Base-by-base conservation (phyloP, 352 stramenopile genomes). In the Thalassiosira mediterranea region DNA sequence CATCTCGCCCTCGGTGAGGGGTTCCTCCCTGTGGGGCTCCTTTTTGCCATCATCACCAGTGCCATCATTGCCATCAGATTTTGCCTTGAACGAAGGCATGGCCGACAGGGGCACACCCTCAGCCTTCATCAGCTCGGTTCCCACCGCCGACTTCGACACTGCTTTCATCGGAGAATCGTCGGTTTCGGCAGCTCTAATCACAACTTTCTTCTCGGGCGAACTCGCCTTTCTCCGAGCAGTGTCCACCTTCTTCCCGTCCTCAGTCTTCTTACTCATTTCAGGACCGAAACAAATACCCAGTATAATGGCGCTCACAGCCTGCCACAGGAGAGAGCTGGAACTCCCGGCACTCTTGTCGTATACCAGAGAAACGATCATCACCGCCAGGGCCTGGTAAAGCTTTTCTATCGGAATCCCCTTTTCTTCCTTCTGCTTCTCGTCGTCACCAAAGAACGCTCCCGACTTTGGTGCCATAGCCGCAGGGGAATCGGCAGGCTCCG, bases 31-130 rank as follows among this genome's bases (percentile, higher is more conserved):
- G 10, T 53, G 53, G 3, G 15, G 10, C 46, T 48, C 29, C 26
- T 48, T 32, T n/a, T 32, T 61, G n/a, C n/a, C n/a, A n/a, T 57
- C 31, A 21, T 61, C 46, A n/a, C 26, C 17, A 32, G 42, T 53
- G 10, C 10, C 13, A 26, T 29, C 23, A 11, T 15, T 17, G 28
- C 19, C 31, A 15, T 38, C 11, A 34, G 19, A n/a, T 49, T 25
- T 7, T 10, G n/a, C 13, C 31, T 25, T 44, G 5, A 40, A 11
- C 19, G 42, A 62, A 37, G 69, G 53, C n/a, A 66, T 34, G 0
- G 49, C 60, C 0, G 69, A 78, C 13, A 72, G n/a, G 32, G 69
- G 69, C 25, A 78, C 69, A 38, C 54, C 53, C 48, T 72, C 49
- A 13, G 44, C 17, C 59, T 48, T 46, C 4, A 78, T 34, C 47